Percentiles rank a stretch among this genome's conserved stretches.
These are phyloP conservation scores for Podila horticola DNA, from an alignment of 192 early-diverging fungal species.

Conservation along the genomic window DNA sequence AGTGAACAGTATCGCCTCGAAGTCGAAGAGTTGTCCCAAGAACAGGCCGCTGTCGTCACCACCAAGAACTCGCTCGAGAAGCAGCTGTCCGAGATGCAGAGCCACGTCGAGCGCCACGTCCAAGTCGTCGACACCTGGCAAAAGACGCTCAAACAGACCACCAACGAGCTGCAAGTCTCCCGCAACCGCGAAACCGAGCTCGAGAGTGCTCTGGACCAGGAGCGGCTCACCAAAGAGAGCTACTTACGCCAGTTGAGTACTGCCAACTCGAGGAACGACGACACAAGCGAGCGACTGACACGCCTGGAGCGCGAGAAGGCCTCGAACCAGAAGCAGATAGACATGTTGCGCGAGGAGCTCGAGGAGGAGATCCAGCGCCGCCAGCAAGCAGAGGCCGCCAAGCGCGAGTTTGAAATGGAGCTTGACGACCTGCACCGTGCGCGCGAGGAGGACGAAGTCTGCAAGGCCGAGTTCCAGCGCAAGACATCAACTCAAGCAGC, in stretches of 20 bases:
- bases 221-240: slow-evolving; percentile 48
- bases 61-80: slow-evolving; percentile 43
- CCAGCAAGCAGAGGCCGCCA: slow-evolving; percentile 30
- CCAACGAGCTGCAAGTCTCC: slow-evolving; percentile 42
- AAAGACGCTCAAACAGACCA: slow-evolving; percentile 45
- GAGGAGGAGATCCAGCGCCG: slow-evolving; percentile 50
- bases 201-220: slow-evolving; percentile 44
- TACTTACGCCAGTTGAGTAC: slow-evolving; percentile 44
- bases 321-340: slow-evolving; percentile 47
- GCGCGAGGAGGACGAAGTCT: slow-evolving; percentile 42
- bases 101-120: slow-evolving; percentile 39
- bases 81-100: slow-evolving; percentile 41
- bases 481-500: slow-evolving; percentile 44
- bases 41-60: slow-evolving; percentile 14
- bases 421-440: slow-evolving; percentile 27
- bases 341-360: slow-evolving; percentile 42
- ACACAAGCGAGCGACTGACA: slow-evolving; percentile 35
- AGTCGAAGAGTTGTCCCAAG: slow-evolving; percentile 59
- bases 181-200: slow-evolving; percentile 38
- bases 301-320: slow-evolving; percentile 50
- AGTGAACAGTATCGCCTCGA: slow-evolving; percentile 62
- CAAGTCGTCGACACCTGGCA: slow-evolving; percentile 44
- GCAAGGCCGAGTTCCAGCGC: slow-evolving; percentile 43
- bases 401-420: slow-evolving; percentile 47
- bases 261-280: slow-evolving; percentile 49